phyloP scores from a whole-genome alignment of 2,329 filamentous ascomycete genomes.

The Colletotrichum graminicola region DNA sequence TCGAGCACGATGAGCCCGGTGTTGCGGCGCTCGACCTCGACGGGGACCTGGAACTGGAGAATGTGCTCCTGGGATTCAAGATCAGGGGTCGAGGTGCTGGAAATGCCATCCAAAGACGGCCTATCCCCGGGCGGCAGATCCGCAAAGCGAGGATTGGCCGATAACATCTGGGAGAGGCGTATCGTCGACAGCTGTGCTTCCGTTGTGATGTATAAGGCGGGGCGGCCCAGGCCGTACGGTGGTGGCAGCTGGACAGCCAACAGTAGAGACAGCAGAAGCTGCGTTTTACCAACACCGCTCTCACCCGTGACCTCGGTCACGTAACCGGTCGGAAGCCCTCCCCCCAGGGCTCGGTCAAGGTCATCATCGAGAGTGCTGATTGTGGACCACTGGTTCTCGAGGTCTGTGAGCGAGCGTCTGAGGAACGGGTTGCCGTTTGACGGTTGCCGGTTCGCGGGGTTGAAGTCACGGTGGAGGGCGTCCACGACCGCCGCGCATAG shows the following conservation, averaged over 20 bases:
- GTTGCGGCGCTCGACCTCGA: conserved; percentile 80
- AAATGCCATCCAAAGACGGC: conserved; percentile 80
- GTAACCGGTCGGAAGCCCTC: conserved; percentile 84
- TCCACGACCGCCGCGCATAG: conserved; percentile 76
- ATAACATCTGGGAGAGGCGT: conserved; percentile 84
- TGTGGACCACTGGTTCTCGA: conserved; percentile 51
- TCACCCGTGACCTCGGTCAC: conserved; percentile 93
- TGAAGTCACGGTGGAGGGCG: conserved; percentile 74
- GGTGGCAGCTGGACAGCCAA: conserved; percentile 85
- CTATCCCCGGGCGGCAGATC: conserved; percentile 46
- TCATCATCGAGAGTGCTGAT: conserved; percentile 85
- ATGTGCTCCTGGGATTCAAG: conserved; percentile 97
- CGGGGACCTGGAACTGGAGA: conserved; percentile 89
- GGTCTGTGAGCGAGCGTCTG: conserved; percentile 31
- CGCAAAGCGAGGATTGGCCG: conserved; percentile 71
- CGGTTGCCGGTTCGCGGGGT: conserved; percentile 30
- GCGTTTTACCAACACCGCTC: conserved; percentile 94
- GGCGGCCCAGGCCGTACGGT: conserved; percentile 76
- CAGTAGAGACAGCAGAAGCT: conserved; percentile 87
- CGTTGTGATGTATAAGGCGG: conserved; percentile 94
- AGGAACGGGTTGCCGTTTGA: conserved; percentile 23
- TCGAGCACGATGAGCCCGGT: conserved; percentile 89
- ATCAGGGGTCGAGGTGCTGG: conserved; percentile 86
- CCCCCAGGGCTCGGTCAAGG: conserved; percentile 78
- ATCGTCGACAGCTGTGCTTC: conserved; percentile 87